These are phyloP conservation scores for Baudoinia panamericana DNA, from an alignment of 495 filamentous ascomycete genomes.

Conservation along the genomic window DNA sequence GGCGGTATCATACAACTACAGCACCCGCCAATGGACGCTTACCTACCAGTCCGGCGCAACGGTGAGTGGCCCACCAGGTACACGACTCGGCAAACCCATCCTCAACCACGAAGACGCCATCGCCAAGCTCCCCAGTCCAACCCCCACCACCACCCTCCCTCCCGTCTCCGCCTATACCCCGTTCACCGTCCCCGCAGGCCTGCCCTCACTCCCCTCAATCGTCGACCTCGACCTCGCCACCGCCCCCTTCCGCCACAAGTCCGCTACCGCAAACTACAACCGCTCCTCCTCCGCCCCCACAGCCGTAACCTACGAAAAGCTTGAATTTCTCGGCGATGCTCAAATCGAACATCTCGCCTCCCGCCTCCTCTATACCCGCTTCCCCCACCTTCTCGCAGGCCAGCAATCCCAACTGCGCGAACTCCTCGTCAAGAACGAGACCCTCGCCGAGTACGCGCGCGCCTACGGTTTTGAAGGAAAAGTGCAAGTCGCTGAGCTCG, in stretches of 20 bases:
- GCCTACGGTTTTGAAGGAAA: conserved; percentile 54
- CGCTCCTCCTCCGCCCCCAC: conserved; percentile 8
- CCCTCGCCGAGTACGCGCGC: conserved; percentile 49
- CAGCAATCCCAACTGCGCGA: conserved; percentile 24
- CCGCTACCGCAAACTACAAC: conserved; percentile 8
- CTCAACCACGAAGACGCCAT: conserved; percentile 6
- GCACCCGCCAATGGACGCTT: too few relatives aligned
- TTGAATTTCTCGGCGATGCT: conserved; percentile 34
- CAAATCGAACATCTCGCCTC: conserved; percentile 28
- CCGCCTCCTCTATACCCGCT: conserved; percentile 25
- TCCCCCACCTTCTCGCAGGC: conserved; percentile 21
- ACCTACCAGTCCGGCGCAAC: too few relatives aligned
- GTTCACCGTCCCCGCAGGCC: conserved; percentile 12
- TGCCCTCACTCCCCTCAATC: conserved; percentile 18
- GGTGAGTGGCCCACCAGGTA: too few relatives aligned
- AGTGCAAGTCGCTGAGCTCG: conserved; percentile 24
- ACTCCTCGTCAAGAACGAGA: conserved; percentile 56
- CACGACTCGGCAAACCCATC: not conserved
- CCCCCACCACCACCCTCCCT: conserved; percentile 3
- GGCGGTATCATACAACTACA: too few relatives aligned
- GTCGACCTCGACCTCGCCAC: conserved; percentile 6
- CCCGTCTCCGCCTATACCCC: conserved; percentile 15
- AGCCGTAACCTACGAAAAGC: conserved; percentile 20
- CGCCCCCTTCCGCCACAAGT: conserved; percentile 21
- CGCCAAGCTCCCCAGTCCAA: conserved; percentile 12